phyloP scores from a whole-genome alignment of 768 basidiomycete species.

The Termitomyces sp. region DNA sequence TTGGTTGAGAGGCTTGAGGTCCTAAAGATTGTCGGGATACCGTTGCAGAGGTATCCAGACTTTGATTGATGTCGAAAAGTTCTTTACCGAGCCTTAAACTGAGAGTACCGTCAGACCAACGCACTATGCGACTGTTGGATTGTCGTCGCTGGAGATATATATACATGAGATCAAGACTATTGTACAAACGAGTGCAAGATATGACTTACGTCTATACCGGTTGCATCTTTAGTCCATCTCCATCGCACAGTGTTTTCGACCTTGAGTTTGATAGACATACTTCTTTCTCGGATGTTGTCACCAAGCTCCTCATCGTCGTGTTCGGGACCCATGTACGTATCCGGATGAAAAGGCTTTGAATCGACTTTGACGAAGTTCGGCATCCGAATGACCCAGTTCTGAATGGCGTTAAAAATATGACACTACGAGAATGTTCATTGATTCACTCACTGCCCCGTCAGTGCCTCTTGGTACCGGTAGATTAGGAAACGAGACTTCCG shows the following conservation, averaged over 20 bases:
- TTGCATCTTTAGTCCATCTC: conserved; percentile 83
- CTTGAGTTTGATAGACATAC: conserved; percentile 80
- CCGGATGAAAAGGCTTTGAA: conserved; percentile 84
- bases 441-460: conserved; percentile 69
- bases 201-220: conserved; percentile 68
- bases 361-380: conserved; percentile 94
- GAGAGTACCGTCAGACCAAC: conserved; percentile 93
- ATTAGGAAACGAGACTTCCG: conserved; percentile 80
- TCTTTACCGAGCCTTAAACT: conserved; percentile 92
- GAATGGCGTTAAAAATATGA: neutral
- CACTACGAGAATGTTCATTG: neutral
- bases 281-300: conserved; percentile 67
- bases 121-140: conserved; percentile 86
- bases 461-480: conserved; percentile 76
- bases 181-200: conserved; percentile 1
- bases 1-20: conserved; percentile 36
- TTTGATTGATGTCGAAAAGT: conserved; percentile 84
- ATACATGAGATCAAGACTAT: neutral
- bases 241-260: conserved; percentile 95
- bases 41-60: conserved; percentile 71
- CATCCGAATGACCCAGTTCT: conserved; percentile 91
- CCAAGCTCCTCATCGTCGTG: conserved; percentile 67
- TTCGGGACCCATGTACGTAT: conserved; percentile 80
- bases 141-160: conserved; percentile 55
- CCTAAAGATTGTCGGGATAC: conserved; percentile 51